Base-by-base conservation (phyloP, 116 monocot genomes). In the Iris pallida region DNA sequence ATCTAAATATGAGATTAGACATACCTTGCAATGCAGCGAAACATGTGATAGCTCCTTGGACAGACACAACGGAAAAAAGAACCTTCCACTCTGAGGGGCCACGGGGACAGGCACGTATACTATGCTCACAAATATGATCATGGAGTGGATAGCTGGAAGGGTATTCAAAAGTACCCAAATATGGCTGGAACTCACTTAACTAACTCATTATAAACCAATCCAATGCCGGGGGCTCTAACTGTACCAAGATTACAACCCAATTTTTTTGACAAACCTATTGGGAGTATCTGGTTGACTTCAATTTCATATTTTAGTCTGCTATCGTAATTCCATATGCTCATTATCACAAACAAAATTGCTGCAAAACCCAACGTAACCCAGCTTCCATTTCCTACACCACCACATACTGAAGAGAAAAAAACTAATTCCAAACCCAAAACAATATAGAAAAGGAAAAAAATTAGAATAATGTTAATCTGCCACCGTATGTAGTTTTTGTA, bases 21-120 rank as follows among this genome's bases (percentile, higher is more conserved):
- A 55, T 81, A 94, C 94, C 94, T 87, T 47, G 94, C 90, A 70
- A 94, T 90, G 81, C 93, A 93, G 18, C 93, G 86, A 57, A 92
- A 92, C 80, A 92, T 76, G 77, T 94, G 94, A 71, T 85, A 94
- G 66, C 69, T 79, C 62, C 83, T 90, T 16, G 90, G 83, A 73
- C 94, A 87, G 54, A 94, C 90, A 30, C 90, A 82, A 14, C 90
- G 85, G 62, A 94, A 94, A 94, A 47, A 90, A 81, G 73, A 94
- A 94, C 66, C 90, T 82, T 66, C 90, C 94, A 55, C 46, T 77
- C 70, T 90, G 90, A 57, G 94, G 94, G 43, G 90, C 94, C 0
- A 83, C 81, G 16, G 94, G 94, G 42, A 94, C 87, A 47, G 94
- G 90, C 12, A 94, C 90, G 70, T 88, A 94, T 49, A 90, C 90